Evolutionary conservation across 2,329 filamentous ascomycete species (phyloP).

Genomic region (Aspergillus japonicus): DNA sequence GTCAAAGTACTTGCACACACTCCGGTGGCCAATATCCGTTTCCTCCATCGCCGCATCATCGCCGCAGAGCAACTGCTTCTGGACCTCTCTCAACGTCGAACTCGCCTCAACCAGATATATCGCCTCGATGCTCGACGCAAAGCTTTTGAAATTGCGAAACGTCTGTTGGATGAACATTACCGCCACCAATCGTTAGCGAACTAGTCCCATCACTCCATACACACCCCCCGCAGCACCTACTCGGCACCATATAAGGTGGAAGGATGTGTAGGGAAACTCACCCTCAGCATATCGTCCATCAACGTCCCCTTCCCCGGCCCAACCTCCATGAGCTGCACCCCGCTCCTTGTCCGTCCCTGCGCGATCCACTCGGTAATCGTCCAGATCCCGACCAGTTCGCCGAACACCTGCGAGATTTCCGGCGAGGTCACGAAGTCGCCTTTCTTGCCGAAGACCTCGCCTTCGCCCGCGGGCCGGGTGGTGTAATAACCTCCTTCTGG

Average conservation of each 20-base stretch:
- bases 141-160: conserved; percentile 75
- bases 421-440: conserved; percentile 97
- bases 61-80: conserved; percentile 80
- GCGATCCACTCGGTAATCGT: conserved; percentile 95
- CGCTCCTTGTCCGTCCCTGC: conserved; percentile 70
- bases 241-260: too few relatives aligned
- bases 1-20: conserved; percentile 70
- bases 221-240: too few relatives aligned
- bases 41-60: conserved; percentile 62
- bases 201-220: background rate
- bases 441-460: conserved; percentile 86
- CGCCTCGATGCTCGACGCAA: conserved; percentile 75
- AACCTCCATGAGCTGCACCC: conserved; percentile 88
- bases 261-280: conserved; percentile 48
- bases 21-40: conserved; percentile 70
- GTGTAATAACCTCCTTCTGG: conserved; percentile 94
- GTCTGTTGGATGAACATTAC: conserved; percentile 54
- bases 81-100: conserved; percentile 69
- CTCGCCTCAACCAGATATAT: conserved; percentile 97
- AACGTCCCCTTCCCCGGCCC: conserved; percentile 91
- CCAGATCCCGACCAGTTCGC: conserved; percentile 92
- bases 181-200: conserved; percentile 7
- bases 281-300: conserved; percentile 93
- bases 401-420: conserved; percentile 96
- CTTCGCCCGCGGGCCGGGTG: conserved; percentile 62